phyloP scores from a whole-genome alignment of 2,329 filamentous ascomycete species.

The Albophoma yamanashiensis region DNA sequence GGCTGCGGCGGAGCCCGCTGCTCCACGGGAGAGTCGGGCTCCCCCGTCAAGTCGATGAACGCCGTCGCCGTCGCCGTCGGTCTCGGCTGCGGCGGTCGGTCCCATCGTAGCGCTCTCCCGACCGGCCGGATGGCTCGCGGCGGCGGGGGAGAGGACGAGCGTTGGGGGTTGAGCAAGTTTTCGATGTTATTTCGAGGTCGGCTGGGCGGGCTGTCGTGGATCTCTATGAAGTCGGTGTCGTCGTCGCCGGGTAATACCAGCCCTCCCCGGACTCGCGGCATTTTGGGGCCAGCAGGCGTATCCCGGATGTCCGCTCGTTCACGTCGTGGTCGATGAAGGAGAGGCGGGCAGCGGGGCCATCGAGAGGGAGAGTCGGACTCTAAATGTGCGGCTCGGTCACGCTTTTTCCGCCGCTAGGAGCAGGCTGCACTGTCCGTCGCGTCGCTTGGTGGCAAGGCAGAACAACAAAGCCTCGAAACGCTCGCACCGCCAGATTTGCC shows the following conservation, averaged over 20 bases:
- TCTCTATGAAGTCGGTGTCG: constrained; percentile 25
- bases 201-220: constrained; percentile 11
- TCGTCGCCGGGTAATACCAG: constrained; percentile 14
- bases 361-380: not conserved
- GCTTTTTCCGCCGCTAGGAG: not conserved
- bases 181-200: constrained; percentile 1
- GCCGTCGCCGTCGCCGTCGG: constrained; percentile 13
- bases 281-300: constrained; percentile 1
- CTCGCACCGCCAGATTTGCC: not conserved
- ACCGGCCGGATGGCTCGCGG: not conserved
- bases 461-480: not conserved
- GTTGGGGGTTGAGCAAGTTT: constrained; percentile 4
- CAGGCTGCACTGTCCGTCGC: not conserved
- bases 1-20: constrained; percentile 19
- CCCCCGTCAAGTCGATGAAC: constrained; percentile 40
- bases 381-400: not conserved
- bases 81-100: not conserved
- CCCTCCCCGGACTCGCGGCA: constrained; percentile 6
- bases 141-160: not conserved
- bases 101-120: not conserved
- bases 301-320: not conserved
- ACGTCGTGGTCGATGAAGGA: not conserved
- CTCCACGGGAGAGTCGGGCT: constrained; percentile 34
- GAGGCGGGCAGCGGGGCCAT: not conserved
- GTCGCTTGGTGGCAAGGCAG: not conserved